Percentiles rank a stretch among this genome's conserved stretches.
phyloP scores from a whole-genome alignment of 495 filamentous ascomycete genomes.

The Cercophora newfieldiana region DNA sequence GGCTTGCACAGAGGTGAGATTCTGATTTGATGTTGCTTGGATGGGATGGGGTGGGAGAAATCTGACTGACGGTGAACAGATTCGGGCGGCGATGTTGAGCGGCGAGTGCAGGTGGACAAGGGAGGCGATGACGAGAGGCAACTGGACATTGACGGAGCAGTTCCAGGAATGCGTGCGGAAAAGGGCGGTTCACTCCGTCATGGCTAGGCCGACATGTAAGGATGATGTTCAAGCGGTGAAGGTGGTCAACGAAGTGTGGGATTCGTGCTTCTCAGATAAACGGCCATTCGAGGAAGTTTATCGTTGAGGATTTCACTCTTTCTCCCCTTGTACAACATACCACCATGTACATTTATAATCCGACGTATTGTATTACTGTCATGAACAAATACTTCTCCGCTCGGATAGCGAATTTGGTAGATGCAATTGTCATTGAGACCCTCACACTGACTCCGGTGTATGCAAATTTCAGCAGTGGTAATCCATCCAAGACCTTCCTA shows the following conservation, averaged over 20 bases:
- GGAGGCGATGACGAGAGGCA: constrained; percentile 77
- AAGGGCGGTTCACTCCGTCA: constrained; percentile 74
- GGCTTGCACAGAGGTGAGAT: constrained; percentile 89
- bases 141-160: constrained; percentile 87
- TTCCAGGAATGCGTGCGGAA: constrained; percentile 88
- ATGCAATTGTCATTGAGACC: background rate
- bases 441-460: constrained; percentile 15
- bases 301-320: constrained; percentile 53
- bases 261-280: constrained; percentile 92
- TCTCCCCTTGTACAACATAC: background rate
- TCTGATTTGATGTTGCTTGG: background rate
- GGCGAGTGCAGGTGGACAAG: constrained; percentile 91
- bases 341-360: background rate
- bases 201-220: constrained; percentile 71
- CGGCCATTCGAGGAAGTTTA: constrained; percentile 97
- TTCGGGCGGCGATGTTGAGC: constrained; percentile 85
- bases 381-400: background rate
- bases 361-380: constrained; percentile 20
- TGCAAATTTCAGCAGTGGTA: constrained; percentile 13
- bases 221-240: constrained; percentile 84
- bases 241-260: constrained; percentile 95
- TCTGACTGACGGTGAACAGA: constrained; percentile 51
- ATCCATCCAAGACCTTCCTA: background rate
- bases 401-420: constrained; percentile 1
- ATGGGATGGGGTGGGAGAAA: background rate